Evolutionary conservation across 805 yeast genomes (phyloP).

Genomic region (Wickerhamiella dianesei): DNA sequence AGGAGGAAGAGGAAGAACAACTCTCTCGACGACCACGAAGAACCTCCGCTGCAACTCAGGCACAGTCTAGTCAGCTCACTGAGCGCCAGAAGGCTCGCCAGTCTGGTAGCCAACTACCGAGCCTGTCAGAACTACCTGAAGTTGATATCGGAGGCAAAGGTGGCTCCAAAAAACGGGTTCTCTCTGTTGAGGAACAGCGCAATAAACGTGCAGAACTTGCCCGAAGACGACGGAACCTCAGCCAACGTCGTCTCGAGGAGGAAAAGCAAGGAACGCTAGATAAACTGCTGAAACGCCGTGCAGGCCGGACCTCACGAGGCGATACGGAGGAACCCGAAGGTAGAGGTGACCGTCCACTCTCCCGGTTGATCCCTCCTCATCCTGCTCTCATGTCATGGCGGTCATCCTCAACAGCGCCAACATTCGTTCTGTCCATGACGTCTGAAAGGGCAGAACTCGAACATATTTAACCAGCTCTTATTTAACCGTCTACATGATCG

Average conservation of each 20-base stretch:
- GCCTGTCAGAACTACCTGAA: conserved; percentile 20
- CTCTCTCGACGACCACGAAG: neutral
- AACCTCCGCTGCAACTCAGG: conserved; percentile 5
- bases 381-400: conserved; percentile 24
- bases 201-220: conserved; percentile 77
- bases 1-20: neutral
- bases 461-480: neutral
- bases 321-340: conserved; percentile 12
- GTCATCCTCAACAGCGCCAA: conserved; percentile 8
- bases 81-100: conserved; percentile 29
- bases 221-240: conserved; percentile 72
- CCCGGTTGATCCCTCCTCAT: conserved; percentile 19
- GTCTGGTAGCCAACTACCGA: conserved; percentile 15
- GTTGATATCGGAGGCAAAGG: conserved; percentile 20
- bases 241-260: conserved; percentile 71
- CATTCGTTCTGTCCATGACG: conserved; percentile 16
- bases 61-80: conserved; percentile 24
- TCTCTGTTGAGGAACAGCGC: conserved; percentile 75
- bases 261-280: conserved; percentile 88
- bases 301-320: conserved; percentile 31
- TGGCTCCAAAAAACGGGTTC: conserved; percentile 35
- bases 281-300: conserved; percentile 70
- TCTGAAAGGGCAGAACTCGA: conserved; percentile 12
- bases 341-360: conserved; percentile 9
- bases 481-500: neutral